A percentile compares a stretch with the other conserved stretches of the same genome.
Conservation (phyloP, 78 protist genomes). For the Polysphondylium violaceum region DNA sequence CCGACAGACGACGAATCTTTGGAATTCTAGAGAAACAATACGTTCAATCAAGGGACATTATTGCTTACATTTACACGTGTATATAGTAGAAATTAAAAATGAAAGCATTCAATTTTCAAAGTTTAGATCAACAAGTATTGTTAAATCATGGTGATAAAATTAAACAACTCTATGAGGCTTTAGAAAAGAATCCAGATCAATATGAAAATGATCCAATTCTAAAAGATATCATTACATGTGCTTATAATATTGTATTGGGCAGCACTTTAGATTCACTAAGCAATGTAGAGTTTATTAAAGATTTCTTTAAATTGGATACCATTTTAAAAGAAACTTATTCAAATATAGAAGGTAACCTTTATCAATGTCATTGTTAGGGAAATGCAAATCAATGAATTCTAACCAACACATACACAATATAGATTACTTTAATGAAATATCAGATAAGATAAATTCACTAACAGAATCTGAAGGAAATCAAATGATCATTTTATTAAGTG, state of each 20-base stretch:
- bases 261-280: slow-evolving; percentile 1
- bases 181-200: not conserved
- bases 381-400: not conserved
- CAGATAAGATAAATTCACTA: slow-evolving; percentile 20
- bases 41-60: too few relatives aligned
- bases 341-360: slow-evolving; percentile 13
- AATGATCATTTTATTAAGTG: slow-evolving; percentile 24
- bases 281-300: not conserved
- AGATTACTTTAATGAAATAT: slow-evolving; percentile 50
- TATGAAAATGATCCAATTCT: slow-evolving; percentile 7
- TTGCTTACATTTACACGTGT: too few relatives aligned
- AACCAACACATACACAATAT: not conserved
- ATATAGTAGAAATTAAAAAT: too few relatives aligned
- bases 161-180: not conserved
- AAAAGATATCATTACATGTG: slow-evolving; percentile 13
- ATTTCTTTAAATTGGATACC: slow-evolving; percentile 11
- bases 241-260: slow-evolving; percentile 26
- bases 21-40: too few relatives aligned
- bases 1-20: not conserved
- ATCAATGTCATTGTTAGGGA: not conserved
- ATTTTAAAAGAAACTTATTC: not conserved
- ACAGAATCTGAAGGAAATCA: slow-evolving; percentile 27
- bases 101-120: slow-evolving; percentile 2
- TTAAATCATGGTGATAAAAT: slow-evolving; percentile 45
- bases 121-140: slow-evolving; percentile 50